Evolutionary conservation across 148 eudicot genomes (phyloP).

Genomic region (Nyssa sinensis): DNA sequence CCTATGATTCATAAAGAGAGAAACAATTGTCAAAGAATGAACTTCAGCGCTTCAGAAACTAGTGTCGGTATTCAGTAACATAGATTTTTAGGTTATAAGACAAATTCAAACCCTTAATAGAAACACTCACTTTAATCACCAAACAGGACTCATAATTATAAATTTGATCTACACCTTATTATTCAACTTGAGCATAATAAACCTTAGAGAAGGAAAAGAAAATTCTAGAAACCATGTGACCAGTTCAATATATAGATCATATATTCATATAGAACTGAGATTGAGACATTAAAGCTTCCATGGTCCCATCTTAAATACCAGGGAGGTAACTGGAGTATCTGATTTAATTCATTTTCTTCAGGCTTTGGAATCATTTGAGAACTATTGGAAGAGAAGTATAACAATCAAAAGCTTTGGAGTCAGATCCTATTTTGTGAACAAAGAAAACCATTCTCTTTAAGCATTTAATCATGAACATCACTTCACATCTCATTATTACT

Average conservation of each 20-base stretch:
- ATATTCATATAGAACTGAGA: not conserved
- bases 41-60: not conserved
- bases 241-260: not conserved
- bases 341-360: not conserved
- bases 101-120: not conserved
- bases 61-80: not conserved
- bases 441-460: not conserved
- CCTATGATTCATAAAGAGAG: slow-evolving; percentile 13
- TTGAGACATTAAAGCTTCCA: not conserved
- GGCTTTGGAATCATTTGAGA: not conserved
- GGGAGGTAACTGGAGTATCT: not conserved
- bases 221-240: not conserved
- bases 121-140: not conserved
- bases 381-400: not conserved
- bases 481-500: too few species aligned
- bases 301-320: not conserved
- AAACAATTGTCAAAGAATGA: not conserved
- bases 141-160: not conserved
- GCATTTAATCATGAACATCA: not conserved
- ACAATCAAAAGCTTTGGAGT: not conserved
- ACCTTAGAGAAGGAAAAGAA: not conserved
- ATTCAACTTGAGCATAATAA: not conserved
- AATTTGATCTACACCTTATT: not conserved
- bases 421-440: not conserved
- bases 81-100: not conserved